Base-by-base conservation (phyloP, 495 filamentous ascomycete species). In the Xylaria curta region DNA sequence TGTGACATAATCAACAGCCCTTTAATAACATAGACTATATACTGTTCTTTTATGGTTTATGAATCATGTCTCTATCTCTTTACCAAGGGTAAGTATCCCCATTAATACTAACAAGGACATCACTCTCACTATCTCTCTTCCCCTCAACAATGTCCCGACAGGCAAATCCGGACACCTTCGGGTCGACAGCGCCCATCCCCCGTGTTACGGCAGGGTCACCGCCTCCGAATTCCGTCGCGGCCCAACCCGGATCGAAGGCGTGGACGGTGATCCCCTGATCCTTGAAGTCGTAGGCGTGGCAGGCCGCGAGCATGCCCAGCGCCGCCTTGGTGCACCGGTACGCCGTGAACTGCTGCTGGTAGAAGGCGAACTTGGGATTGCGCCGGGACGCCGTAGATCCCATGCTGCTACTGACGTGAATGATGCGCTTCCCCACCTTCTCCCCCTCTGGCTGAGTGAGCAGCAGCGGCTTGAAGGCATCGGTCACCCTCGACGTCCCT, bases 251-350 rank as follows among this genome's bases (percentile, higher is more conserved):
- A 12, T 61, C 53, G 6, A 60, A 60, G 6, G 54, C 67, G 53
- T 59, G 53, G 28, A 69, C 67, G 21, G 24, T 69, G 26, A 69
- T 24, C 13, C 67, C 67, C 4, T 60, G 2, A 8, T 69, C 67
- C 17, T 40, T 46, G 2, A 69, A 56, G n/a, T 69, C 67, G 42
- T 49, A 69, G 7, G 54, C 56, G n/a, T 69, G 67, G 28, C 67
- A 69, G 3, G 67, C 67, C 3, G 56, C n/a, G 1, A 69, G 56
- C 67, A 69, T 69, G n/a, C 24, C 8, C 24, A 69, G 42, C 38
- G 67, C 67, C n/a, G 67, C 53, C 40, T 69, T 69, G 15, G 67
- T 26, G 42, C 67, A 69, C 12, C 67, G 53, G 13, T 69, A 69
- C 2, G 67, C 67, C 17, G 36, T 69, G 40, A 33, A 61, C 17